phyloP scores from a whole-genome alignment of 331 rosid species.

The Malus hybrid region DNA sequence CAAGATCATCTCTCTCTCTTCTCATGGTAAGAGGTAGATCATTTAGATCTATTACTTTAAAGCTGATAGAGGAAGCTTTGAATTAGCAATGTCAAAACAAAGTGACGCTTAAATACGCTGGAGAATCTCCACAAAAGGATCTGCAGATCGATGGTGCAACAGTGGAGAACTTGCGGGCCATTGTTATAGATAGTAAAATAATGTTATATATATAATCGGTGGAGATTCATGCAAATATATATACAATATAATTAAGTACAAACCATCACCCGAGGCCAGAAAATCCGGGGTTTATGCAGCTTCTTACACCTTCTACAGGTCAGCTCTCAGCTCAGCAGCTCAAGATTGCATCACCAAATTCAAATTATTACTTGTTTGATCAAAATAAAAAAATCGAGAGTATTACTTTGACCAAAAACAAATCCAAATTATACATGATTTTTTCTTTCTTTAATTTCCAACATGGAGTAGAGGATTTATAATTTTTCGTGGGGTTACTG shows the following conservation, averaged over 20 bases:
- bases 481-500: not conserved
- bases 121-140: conserved; percentile 11
- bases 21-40: not conserved
- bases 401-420: not conserved
- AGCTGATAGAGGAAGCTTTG: not conserved
- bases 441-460: not conserved
- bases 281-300: conserved; percentile 12
- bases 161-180: conserved; percentile 10
- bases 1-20: too few species aligned
- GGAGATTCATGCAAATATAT: not conserved
- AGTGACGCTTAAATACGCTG: not conserved
- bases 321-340: not conserved
- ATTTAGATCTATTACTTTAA: not conserved
- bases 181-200: not conserved
- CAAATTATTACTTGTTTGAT: not conserved
- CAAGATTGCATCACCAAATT: not conserved
- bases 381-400: not conserved
- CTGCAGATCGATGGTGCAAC: not conserved
- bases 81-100: not conserved
- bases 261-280: not conserved
- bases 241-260: too few species aligned
- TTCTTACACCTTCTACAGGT: not conserved
- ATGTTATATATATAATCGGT: conserved; percentile 1
- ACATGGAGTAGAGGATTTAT: not conserved
- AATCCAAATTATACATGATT: not conserved